Base-by-base conservation (phyloP, 202 grass and related monocot genomes). In the Setaria viridis region DNA sequence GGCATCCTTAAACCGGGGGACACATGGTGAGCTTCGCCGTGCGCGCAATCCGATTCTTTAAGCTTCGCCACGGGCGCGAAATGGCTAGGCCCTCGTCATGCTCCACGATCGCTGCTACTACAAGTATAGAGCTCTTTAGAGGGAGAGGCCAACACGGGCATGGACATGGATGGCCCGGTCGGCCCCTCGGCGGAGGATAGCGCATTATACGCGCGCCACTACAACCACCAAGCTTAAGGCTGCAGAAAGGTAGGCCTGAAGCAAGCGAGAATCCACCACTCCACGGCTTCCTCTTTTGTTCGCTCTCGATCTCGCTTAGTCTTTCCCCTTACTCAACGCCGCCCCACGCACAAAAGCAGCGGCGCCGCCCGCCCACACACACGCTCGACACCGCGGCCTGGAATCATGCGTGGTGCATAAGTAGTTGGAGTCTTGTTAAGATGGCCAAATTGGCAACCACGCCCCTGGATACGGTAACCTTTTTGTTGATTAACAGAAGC, bases 201-300 rank as follows among this genome's bases (percentile, higher is more conserved):
- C 84, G 69, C 84, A 89, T 85, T 85, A 88, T 85, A 93, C 81
- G 72, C 90, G 7, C 70, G 64, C 80, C 94, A 91, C 94, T 94
- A 92, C 94, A 97, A 97, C 94, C 59, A 97, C 94, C 94, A 92
- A 73, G 87, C 92, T 94, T 97, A 92, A 85, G 86, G 74, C 80
- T 88, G 92, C 84, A 94, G 94, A 92, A 87, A 97, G 83, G 94
- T 94, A 92, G 72, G 58, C 49, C 58, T 78, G 80, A 97, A 97
- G 92, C 92, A 94, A 97, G 92, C 92, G 91, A 84, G 85, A 73
- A 88, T 84, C 88, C 88, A 78, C 83, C 75, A 34, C 78, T 48
- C 64, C 48, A 59, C 73, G 76, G 77, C 51, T 85, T 88, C 47
- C 85, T 84, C 91, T 90, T 90, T 88, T 79, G 64, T 86, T 87